phyloP scores from a whole-genome alignment of 768 basidiomycete genomes.

The Punctularia strigosozonata region DNA sequence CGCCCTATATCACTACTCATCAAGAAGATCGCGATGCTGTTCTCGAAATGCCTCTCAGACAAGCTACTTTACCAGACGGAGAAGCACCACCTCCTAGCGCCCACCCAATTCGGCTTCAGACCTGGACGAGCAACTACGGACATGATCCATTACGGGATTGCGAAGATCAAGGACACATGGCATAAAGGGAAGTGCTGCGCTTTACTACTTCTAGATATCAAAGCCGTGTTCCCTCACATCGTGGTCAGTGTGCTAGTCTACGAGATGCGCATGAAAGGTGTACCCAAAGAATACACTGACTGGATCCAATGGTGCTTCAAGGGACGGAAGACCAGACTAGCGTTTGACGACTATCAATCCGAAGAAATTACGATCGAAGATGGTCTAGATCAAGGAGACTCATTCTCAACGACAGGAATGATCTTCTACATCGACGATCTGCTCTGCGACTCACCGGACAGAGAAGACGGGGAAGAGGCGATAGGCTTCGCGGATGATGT shows the following conservation, averaged over 20 bases:
- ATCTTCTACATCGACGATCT: slow-evolving; percentile 13
- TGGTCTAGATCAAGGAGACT: slow-evolving; percentile 14
- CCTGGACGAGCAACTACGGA: slow-evolving; percentile 27
- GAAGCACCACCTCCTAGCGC: slow-evolving; percentile 20
- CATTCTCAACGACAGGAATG: slow-evolving; percentile 12
- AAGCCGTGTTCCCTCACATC: slow-evolving; percentile 31
- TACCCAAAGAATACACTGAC: slow-evolving; percentile 14
- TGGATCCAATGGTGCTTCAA: slow-evolving; percentile 6
- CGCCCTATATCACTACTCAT: slow-evolving; percentile 27
- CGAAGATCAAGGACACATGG: slow-evolving; percentile 14
- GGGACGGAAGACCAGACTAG: slow-evolving; percentile 3
- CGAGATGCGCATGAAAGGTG: slow-evolving; percentile 17
- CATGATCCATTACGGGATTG: slow-evolving; percentile 9
- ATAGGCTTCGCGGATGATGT: slow-evolving; percentile 22
- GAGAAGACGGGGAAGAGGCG: slow-evolving; percentile 7
- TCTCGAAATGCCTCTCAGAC: slow-evolving; percentile 12
- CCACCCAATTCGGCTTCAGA: slow-evolving; percentile 24
- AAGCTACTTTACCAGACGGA: slow-evolving; percentile 16
- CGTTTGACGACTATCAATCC: slow-evolving; percentile 9
- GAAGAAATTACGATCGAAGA: slow-evolving; percentile 2
- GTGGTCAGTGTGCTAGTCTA: slow-evolving; percentile 18
- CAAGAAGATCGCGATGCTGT: slow-evolving; percentile 19
- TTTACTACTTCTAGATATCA: slow-evolving; percentile 28
- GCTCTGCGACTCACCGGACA: neutral
- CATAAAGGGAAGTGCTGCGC: slow-evolving; percentile 19